Conservation (phyloP, 2,329 filamentous ascomycete genomes). For the Tolypocladium amazonense region DNA sequence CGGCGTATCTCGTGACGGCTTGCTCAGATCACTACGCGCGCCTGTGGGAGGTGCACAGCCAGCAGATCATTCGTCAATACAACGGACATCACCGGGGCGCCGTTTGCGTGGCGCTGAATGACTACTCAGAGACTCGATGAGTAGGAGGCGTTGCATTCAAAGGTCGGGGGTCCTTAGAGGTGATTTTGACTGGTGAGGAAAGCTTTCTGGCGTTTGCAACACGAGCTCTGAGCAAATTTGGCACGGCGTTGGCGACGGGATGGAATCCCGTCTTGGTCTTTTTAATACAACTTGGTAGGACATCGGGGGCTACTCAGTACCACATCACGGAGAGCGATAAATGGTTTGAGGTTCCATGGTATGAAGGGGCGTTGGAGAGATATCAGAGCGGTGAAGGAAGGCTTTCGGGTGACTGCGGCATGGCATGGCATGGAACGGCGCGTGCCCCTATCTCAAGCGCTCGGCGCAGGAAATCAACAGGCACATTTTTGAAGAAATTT, state of each 20-base stretch:
- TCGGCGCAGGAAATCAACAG: not conserved
- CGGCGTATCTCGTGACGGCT: conserved; percentile 84
- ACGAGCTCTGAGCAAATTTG: not conserved
- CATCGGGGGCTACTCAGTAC: not conserved
- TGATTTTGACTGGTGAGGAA: not conserved
- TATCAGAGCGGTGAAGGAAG: not conserved
- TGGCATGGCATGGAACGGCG: not conserved
- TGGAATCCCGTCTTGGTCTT: not conserved
- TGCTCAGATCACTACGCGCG: conserved; percentile 90
- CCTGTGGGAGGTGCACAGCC: conserved; percentile 78
- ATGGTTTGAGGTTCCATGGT: not conserved
- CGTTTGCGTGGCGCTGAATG: conserved; percentile 87
- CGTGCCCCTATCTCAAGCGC: not conserved
- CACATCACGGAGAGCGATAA: not conserved
- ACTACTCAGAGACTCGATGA: conserved; percentile 54
- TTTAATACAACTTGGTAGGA: not conserved
- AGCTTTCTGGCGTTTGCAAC: not conserved
- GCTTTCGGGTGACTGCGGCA: not conserved
- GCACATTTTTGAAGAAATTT: not conserved
- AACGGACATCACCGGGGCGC: conserved; percentile 89
- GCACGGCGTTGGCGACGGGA: not conserved
- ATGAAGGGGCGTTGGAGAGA: not conserved
- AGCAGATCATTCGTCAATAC: conserved; percentile 88
- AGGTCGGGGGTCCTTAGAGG: not conserved
- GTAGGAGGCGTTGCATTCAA: not conserved